These are phyloP conservation scores for Phaeoacremonium minimum DNA, from an alignment of 2,329 filamentous ascomycete species.

Conservation along the genomic window DNA sequence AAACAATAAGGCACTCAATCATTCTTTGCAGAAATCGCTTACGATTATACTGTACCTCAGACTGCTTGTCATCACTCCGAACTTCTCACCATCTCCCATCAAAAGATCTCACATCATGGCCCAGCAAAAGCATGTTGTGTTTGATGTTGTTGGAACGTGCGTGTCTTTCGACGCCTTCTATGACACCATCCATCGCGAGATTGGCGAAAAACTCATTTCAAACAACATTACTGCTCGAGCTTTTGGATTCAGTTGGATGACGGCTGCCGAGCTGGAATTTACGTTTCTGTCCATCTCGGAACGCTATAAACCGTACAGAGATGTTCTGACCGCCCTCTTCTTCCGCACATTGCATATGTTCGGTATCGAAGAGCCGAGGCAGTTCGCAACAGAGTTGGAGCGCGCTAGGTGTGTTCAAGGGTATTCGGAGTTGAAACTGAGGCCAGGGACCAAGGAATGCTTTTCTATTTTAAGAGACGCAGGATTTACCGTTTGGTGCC, in stretches of 20 bases:
- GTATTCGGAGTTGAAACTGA: constrained; percentile 28
- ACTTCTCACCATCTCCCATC: too few species aligned
- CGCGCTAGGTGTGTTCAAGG: constrained; percentile 29
- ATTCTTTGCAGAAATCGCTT: too few species aligned
- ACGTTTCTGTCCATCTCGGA: constrained; percentile 41
- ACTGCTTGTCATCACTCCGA: too few species aligned
- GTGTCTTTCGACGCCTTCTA: constrained; percentile 40
- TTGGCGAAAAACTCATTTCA: constrained; percentile 33
- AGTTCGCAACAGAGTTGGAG: constrained; percentile 36
- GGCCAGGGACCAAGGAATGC: constrained; percentile 34
- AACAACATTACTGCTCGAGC: constrained; percentile 33
- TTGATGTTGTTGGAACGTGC: constrained; percentile 49
- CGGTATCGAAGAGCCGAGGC: constrained; percentile 35
- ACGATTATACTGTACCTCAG: too few species aligned
- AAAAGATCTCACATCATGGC: too few species aligned
- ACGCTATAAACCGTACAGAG: constrained; percentile 34
- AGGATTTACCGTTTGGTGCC: constrained; percentile 48
- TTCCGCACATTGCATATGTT: constrained; percentile 40
- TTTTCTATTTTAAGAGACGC: constrained; percentile 33
- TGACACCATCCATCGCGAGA: constrained; percentile 30
- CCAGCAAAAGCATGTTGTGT: constrained; percentile 44
- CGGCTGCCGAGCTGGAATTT: constrained; percentile 41
- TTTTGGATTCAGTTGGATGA: constrained; percentile 42
- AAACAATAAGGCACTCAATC: too few species aligned
- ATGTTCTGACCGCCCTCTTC: constrained; percentile 38